These are phyloP conservation scores for Moricandia moricandioides DNA, from an alignment of 345 rosid species.

Conservation along the genomic window DNA sequence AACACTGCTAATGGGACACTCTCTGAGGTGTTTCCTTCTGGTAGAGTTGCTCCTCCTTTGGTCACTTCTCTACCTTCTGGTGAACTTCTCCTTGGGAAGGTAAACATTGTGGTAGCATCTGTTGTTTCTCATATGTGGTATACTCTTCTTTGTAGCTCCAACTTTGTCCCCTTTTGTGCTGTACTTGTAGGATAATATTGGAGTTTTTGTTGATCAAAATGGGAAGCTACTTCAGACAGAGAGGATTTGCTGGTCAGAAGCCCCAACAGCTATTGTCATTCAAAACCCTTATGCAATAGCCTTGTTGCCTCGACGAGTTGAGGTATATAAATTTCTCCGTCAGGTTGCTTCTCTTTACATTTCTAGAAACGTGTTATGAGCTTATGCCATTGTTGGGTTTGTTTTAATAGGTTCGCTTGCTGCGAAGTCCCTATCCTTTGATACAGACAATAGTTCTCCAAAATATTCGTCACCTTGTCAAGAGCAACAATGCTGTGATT, in stretches of 20 bases:
- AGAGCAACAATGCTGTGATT: slow-evolving; percentile 70
- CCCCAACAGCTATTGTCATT: slow-evolving; percentile 76
- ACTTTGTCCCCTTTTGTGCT: not conserved
- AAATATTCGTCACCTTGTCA: slow-evolving; percentile 66
- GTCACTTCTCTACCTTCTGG: slow-evolving; percentile 86
- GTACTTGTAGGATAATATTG: slow-evolving; percentile 77
- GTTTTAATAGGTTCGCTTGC: slow-evolving; percentile 63
- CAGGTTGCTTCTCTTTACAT: not conserved
- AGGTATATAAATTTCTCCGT: slow-evolving; percentile 47
- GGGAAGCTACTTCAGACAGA: slow-evolving; percentile 94
- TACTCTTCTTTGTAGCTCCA: too few relatives aligned
- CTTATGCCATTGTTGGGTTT: too few relatives aligned
- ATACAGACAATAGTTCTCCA: slow-evolving; percentile 90
- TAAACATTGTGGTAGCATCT: slow-evolving; percentile 13
- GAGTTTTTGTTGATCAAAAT: slow-evolving; percentile 95
- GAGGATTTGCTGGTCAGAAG: slow-evolving; percentile 96
- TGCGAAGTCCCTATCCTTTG: slow-evolving; percentile 86
- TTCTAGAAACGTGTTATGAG: not conserved
- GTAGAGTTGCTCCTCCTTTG: slow-evolving; percentile 83
- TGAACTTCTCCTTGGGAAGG: slow-evolving; percentile 97
- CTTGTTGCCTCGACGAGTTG: slow-evolving; percentile 84
- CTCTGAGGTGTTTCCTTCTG: slow-evolving; percentile 92
- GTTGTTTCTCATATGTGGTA: not conserved
- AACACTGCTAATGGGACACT: slow-evolving; percentile 73
- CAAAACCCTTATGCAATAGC: slow-evolving; percentile 86